Conservation (phyloP, 176 grass and related monocot species). For the Oryza meridionalis region DNA sequence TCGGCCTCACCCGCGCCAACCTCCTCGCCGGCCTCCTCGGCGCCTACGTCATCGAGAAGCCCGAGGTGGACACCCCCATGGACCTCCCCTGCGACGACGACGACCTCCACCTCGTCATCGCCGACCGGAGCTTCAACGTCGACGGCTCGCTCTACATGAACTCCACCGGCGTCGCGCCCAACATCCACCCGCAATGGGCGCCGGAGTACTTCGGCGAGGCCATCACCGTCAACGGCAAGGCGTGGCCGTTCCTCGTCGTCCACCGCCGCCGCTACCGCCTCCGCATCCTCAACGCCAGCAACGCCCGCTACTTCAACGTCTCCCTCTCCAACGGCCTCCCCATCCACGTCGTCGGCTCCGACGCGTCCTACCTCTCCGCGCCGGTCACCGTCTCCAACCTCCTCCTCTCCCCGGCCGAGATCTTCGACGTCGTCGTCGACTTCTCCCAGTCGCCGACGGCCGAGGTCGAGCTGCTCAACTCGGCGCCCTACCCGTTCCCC, state of each 20-base stretch:
- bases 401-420: conserved; percentile 61
- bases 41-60: conserved; percentile 21
- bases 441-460: conserved; percentile 10
- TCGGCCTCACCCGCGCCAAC: conserved; percentile 59
- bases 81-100: conserved; percentile 43
- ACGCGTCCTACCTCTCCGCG: conserved; percentile 60
- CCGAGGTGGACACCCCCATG: conserved; percentile 26
- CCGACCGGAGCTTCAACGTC: conserved; percentile 49
- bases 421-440: conserved; percentile 48
- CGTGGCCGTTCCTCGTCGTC: conserved; percentile 58
- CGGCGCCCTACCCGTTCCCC: conserved; percentile 47
- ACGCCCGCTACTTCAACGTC: conserved; percentile 72
- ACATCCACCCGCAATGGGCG: conserved; percentile 58
- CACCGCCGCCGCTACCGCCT: conserved; percentile 56
- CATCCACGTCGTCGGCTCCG: conserved; percentile 59
- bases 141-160: conserved; percentile 63
- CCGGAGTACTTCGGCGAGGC: conserved; percentile 64
- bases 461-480: conserved; percentile 41
- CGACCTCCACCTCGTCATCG: conserved; percentile 50
- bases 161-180: conserved; percentile 51
- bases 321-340: conserved; percentile 50
- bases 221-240: conserved; percentile 65
- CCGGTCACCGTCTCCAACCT: conserved; percentile 47
- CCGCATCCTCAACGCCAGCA: conserved; percentile 82
- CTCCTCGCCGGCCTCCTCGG: not conserved